Percentiles rank a stretch among this genome's conserved stretches.
phyloP scores from a whole-genome alignment of 2,329 filamentous ascomycete genomes.

The Mycocentrospora acerina region DNA sequence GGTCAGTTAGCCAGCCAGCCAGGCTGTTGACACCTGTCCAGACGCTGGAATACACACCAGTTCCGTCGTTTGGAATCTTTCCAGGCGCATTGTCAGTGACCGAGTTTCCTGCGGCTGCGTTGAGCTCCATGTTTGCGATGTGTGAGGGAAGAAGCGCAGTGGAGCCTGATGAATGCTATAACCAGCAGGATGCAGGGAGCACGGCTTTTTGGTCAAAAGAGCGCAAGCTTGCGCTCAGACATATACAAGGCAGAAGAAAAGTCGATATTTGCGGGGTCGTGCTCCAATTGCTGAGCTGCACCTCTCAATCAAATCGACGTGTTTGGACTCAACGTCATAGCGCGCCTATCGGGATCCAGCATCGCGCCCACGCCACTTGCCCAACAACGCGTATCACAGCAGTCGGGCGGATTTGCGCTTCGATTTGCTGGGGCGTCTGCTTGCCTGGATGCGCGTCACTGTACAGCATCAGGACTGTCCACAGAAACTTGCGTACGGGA shows the following conservation, averaged over 20 bases:
- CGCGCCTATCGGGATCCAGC: constrained; percentile 20
- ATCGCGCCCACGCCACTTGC: constrained; percentile 23
- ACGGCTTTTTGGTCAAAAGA: constrained; percentile 12
- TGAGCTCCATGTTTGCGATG: constrained; percentile 41
- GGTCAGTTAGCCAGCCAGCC: constrained; percentile 27
- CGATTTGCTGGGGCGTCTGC: constrained; percentile 14
- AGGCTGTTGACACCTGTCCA: constrained; percentile 12
- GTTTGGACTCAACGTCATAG: constrained; percentile 37
- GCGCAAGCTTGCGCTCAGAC: constrained; percentile 10
- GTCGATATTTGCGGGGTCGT: constrained; percentile 34
- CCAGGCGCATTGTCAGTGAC: constrained; percentile 48
- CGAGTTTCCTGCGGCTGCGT: constrained; percentile 49
- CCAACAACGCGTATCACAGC: constrained; percentile 21
- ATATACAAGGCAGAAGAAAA: constrained; percentile 8
- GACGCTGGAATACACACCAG: constrained; percentile 53
- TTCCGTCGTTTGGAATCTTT: constrained; percentile 67
- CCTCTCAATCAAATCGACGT: constrained; percentile 35
- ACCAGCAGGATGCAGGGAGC: constrained; percentile 4
- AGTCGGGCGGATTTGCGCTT: constrained; percentile 20
- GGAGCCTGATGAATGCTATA: constrained; percentile 17
- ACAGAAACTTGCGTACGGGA: no score
- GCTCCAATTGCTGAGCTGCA: constrained; percentile 28
- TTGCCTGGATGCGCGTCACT: not conserved
- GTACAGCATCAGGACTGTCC: not conserved
- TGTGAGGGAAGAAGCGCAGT: constrained; percentile 10